phyloP scores from a whole-genome alignment of 768 basidiomycete genomes.

The Mycena epipterygia region DNA sequence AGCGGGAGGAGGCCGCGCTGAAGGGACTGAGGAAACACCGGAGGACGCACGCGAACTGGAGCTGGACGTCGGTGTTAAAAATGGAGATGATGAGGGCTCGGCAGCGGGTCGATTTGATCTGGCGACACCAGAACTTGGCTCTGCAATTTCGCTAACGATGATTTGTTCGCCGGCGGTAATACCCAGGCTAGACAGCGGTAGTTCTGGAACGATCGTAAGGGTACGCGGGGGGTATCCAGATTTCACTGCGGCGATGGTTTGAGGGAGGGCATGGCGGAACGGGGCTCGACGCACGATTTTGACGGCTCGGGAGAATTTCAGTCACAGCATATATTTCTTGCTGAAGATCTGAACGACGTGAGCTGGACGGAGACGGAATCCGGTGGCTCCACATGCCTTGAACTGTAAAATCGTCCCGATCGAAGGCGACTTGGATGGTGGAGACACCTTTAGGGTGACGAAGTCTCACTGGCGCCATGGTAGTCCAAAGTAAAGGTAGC shows the following conservation, averaged over 20 bases:
- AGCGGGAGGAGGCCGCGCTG: not conserved
- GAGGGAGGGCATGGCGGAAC: slow-evolving; percentile 13
- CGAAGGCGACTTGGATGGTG: slow-evolving; percentile 79
- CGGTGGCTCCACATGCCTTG: slow-evolving; percentile 41
- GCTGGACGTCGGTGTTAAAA: slow-evolving; percentile 24
- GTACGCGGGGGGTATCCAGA: slow-evolving; percentile 87
- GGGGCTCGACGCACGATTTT: slow-evolving; percentile 73
- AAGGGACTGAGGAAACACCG: slow-evolving; percentile 24
- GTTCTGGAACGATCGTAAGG: slow-evolving; percentile 79
- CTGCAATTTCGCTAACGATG: slow-evolving; percentile 71
- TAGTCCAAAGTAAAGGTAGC: not conserved
- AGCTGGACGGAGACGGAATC: not conserved
- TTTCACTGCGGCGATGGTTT: slow-evolving; percentile 65
- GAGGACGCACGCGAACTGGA: not conserved
- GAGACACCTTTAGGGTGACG: slow-evolving; percentile 88
- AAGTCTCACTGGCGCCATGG: slow-evolving; percentile 82
- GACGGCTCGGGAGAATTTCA: slow-evolving; percentile 80
- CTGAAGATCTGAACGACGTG: slow-evolving; percentile 65
- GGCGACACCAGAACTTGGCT: slow-evolving; percentile 38
- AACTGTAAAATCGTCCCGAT: slow-evolving; percentile 68
- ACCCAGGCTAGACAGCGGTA: slow-evolving; percentile 83
- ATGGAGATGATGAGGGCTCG: slow-evolving; percentile 37
- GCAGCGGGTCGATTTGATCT: slow-evolving; percentile 39
- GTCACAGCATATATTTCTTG: slow-evolving; percentile 76
- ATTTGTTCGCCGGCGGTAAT: slow-evolving; percentile 87